Base-by-base conservation (phyloP, 2,329 filamentous ascomycete genomes). In the Xylaria sp. region DNA sequence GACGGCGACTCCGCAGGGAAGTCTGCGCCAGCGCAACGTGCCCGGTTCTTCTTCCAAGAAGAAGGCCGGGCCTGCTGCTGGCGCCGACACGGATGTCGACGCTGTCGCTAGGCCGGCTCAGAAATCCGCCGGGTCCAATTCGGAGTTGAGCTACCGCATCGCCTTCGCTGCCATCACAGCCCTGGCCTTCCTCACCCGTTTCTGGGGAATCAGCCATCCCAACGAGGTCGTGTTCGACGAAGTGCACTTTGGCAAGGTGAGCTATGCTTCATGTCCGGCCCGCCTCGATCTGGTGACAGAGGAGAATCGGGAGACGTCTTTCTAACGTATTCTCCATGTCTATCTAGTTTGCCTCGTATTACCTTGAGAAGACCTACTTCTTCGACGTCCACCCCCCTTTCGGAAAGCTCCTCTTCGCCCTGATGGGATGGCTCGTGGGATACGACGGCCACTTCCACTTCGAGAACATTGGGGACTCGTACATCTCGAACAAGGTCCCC, bases 381-480 rank as follows among this genome's bases (percentile, higher is more conserved):
- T 99, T 99, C 89, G 96, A 99, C 84, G 96, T 99, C 63, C 96
- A 99, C 81, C 96, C 96, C 74, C 96, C 96, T 18, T 97, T 99
- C 76, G 96, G 93, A 81, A 99, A 99, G 86, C 93, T 99, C 68
- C 90, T 99, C 59, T 98, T 98, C 79, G 96, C 94, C 74, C 89
- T 97, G 72, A 94, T 97, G 83, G 96, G 96, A 79, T 99, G 96
- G 96, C 87, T 98, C 63, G 93, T 98, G 61, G 96, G 96, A 77
- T 99, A 97, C 81, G 93, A 98, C 83, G 96, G 96, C 74, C 90
- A 94, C 78, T 99, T 98, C 83, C 90, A 97, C 78, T 99, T 99
- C 82, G 96, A 99, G 75, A 99, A 98, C 84, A 99, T 99, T 80
- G 96, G 96, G 78, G 96, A 98, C 80, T 98, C 95, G 20, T 99